A percentile compares a stretch with the other conserved stretches of the same genome.
These are phyloP conservation scores for Fusarium verrucosum DNA, from an alignment of 2,329 filamentous ascomycete genomes.

Conservation along the genomic window DNA sequence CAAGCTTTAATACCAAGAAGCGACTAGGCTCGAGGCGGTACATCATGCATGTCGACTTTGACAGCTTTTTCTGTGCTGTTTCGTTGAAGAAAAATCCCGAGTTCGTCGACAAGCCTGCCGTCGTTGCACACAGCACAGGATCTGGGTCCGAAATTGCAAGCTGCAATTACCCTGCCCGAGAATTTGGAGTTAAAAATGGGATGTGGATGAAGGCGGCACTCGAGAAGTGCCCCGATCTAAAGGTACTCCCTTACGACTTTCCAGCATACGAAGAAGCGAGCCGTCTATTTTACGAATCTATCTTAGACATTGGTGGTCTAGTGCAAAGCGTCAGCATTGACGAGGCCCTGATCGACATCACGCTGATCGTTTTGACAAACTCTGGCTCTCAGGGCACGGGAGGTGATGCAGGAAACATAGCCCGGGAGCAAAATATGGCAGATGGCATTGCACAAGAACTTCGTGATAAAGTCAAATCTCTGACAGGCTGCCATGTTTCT, in stretches of 20 bases:
- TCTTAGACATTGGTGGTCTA: slow-evolving; percentile 79
- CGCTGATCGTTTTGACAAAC: slow-evolving; percentile 70
- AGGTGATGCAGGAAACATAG: slow-evolving; percentile 73
- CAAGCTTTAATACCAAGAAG: slow-evolving; percentile 58
- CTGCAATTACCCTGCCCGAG: slow-evolving; percentile 92
- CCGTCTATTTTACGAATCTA: slow-evolving; percentile 83
- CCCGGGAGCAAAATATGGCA: slow-evolving; percentile 81
- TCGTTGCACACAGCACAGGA: slow-evolving; percentile 87
- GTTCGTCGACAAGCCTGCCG: slow-evolving; percentile 79
- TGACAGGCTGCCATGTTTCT: slow-evolving; percentile 87
- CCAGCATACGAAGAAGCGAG: slow-evolving; percentile 94
- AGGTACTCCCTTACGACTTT: slow-evolving; percentile 95
- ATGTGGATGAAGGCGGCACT: slow-evolving; percentile 99
- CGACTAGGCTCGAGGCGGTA: slow-evolving; percentile 76
- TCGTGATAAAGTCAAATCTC: slow-evolving; percentile 74
- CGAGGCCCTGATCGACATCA: slow-evolving; percentile 89
- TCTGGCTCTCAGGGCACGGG: slow-evolving; percentile 72
- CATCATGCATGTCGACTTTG: slow-evolving; percentile 95
- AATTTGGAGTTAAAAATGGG: slow-evolving; percentile 90
- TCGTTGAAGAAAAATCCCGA: slow-evolving; percentile 82
- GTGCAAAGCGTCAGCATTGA: slow-evolving; percentile 98
- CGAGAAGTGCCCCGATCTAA: slow-evolving; percentile 83
- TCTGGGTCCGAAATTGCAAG: slow-evolving; percentile 94
- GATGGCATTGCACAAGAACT: slow-evolving; percentile 73
- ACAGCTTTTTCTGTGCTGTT: slow-evolving; percentile 97